Conservation (phyloP, 2,329 filamentous ascomycete genomes). For the Diplocarpon rosae region DNA sequence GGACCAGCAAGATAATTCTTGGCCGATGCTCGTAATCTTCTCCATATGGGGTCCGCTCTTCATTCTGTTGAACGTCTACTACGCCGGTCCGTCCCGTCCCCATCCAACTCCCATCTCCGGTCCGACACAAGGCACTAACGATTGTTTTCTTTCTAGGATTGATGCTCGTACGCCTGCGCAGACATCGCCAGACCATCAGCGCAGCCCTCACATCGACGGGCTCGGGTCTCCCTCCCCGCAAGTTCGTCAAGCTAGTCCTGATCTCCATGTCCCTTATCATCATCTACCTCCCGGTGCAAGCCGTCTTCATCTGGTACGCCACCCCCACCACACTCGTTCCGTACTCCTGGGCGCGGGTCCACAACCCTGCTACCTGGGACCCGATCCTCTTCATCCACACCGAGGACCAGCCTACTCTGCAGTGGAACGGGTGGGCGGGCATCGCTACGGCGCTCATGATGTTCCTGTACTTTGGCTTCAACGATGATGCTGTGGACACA, state of each 20-base stretch:
- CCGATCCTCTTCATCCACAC: conserved; percentile 36
- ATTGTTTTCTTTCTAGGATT: conserved; percentile 33
- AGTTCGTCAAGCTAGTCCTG: conserved; percentile 50
- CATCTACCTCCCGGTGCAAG: conserved; percentile 40
- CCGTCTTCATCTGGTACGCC: conserved; percentile 43
- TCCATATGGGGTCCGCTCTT: conserved; percentile 46
- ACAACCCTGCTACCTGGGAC: conserved; percentile 37
- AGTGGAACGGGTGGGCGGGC: conserved; percentile 47
- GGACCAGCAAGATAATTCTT: conserved; percentile 42
- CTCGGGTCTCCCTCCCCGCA: conserved; percentile 42
- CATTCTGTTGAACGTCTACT: conserved; percentile 41
- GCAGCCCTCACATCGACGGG: conserved; percentile 39
- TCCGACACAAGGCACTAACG: not conserved
- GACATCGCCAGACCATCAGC: conserved; percentile 47
- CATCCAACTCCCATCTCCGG: not conserved
- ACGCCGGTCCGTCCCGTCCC: conserved; percentile 38
- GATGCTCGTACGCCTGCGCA: conserved; percentile 47
- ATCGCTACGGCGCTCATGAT: conserved; percentile 41
- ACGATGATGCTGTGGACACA: conserved; percentile 45
- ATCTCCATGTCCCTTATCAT: conserved; percentile 41
- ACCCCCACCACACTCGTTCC: conserved; percentile 26
- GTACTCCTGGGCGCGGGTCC: conserved; percentile 43
- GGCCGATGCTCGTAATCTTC: conserved; percentile 43
- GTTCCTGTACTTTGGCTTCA: conserved; percentile 56
- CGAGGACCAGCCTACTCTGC: conserved; percentile 29